Conservation (phyloP, 352 stramenopile genomes). For the Thraustotheca clavata region DNA sequence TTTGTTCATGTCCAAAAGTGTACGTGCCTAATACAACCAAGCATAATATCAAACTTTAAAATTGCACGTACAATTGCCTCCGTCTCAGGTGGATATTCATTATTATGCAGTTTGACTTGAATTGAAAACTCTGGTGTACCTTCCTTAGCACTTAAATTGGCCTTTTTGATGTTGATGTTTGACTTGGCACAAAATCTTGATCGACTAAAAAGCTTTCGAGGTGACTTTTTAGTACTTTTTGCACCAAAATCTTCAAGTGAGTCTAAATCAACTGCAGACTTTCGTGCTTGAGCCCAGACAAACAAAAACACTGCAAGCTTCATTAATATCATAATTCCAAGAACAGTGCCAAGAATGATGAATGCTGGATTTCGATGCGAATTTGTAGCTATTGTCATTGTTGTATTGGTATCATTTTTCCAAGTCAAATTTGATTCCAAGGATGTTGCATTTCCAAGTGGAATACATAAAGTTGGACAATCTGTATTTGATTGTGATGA, state of each 20-base stretch:
- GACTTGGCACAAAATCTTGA: no score
- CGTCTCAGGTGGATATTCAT: neutral
- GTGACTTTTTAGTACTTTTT: no score
- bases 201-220: no score
- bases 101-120: constrained; percentile 7
- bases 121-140: neutral
- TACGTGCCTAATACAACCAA: neutral
- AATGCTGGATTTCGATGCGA: neutral
- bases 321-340: neutral
- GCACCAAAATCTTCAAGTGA: no score
- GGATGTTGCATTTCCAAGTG: no score
- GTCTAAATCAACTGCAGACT: no score
- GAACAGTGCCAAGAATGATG: neutral
- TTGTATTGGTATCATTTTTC: no score
- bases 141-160: neutral
- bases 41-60: neutral
- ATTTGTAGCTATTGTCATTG: no score
- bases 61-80: neutral
- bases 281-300: neutral
- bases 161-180: neutral
- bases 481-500: no score
- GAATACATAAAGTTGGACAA: no score
- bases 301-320: neutral
- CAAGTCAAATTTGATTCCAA: no score
- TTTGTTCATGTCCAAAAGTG: neutral